Percentiles rank a stretch among this genome's conserved stretches.
phyloP scores from a whole-genome alignment of 352 stramenopile genomes.

The Globisporangium megalacanthum region DNA sequence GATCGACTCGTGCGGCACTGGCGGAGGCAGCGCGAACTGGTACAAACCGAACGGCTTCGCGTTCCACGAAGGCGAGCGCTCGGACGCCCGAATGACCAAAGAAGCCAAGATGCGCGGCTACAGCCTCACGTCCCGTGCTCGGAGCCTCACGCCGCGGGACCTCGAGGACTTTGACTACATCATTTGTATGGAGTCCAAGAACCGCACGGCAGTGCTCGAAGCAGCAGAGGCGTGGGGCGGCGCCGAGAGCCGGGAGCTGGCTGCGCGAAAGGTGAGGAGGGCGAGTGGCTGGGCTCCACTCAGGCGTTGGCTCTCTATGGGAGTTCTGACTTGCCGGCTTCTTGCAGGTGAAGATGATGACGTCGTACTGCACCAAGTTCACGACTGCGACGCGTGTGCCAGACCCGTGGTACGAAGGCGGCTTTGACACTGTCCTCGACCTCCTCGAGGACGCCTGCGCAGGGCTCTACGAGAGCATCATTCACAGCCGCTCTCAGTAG shows the following conservation, averaged over 20 bases:
- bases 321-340: neutral
- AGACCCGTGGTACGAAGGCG: conserved; percentile 86
- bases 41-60: conserved; percentile 74
- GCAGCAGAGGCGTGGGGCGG: conserved; percentile 81
- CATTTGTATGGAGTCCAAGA: conserved; percentile 88
- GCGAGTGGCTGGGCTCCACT: no score
- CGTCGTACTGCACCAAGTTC: conserved; percentile 68
- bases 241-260: conserved; percentile 33
- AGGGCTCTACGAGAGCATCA: conserved; percentile 64
- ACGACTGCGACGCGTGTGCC: conserved; percentile 53
- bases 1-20: conserved; percentile 86
- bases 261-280: conserved; percentile 40
- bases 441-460: conserved; percentile 84
- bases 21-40: conserved; percentile 74
- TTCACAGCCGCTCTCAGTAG: conserved; percentile 2
- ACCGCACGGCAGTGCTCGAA: conserved; percentile 75
- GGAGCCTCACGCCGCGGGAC: conserved; percentile 62
- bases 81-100: conserved; percentile 81
- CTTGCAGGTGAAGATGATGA: conserved; percentile 78
- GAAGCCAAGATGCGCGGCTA: conserved; percentile 83
- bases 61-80: conserved; percentile 83
- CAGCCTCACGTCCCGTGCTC: conserved; percentile 69
- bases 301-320: neutral
- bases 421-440: conserved; percentile 87
- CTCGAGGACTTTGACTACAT: conserved; percentile 86